A percentile compares a stretch with the other conserved stretches of the same genome.
These are phyloP conservation scores for Fomitopsis palustris DNA, from an alignment of 1,284 basidiomycete genomes.

Conservation along the genomic window DNA sequence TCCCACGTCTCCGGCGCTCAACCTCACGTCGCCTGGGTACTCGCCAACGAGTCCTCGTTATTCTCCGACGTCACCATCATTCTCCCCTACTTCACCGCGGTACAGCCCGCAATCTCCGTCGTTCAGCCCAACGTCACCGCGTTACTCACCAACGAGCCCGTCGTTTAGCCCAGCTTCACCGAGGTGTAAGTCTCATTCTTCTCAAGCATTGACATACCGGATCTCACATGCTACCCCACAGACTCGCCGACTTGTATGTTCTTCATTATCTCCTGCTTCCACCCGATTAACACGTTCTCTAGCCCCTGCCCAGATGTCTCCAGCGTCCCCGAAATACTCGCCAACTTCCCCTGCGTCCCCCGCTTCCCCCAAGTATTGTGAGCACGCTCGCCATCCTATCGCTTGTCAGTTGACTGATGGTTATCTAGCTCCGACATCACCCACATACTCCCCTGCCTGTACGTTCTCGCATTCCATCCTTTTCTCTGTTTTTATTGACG, in stretches of 20 bases:
- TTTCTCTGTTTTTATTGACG: conserved; percentile 2
- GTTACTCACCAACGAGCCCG: conserved; percentile 83
- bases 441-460: conserved; percentile 82
- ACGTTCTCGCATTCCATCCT: conserved; percentile 30
- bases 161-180: conserved; percentile 87
- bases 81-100: conserved; percentile 81
- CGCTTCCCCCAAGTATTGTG: conserved; percentile 86
- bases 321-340: conserved; percentile 83
- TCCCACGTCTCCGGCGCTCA: conserved; percentile 78
- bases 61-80: conserved; percentile 82
- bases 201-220: conserved; percentile 21
- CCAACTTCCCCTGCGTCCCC: conserved; percentile 82
- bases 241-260: conserved; percentile 76
- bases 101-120: conserved; percentile 83
- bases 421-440: conserved; percentile 70
- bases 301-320: conserved; percentile 77
- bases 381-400: conserved; percentile 27
- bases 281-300: conserved; percentile 11
- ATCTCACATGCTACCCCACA: conserved; percentile 30
- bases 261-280: not conserved
- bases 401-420: not conserved
- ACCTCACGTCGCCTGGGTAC: conserved; percentile 79
- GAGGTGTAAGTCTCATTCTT: conserved; percentile 53
- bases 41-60: conserved; percentile 88
- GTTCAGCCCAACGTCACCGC: conserved; percentile 82